Conservation (phyloP, 257 asterid genomes). For the Oldenlandia corymbosa region DNA sequence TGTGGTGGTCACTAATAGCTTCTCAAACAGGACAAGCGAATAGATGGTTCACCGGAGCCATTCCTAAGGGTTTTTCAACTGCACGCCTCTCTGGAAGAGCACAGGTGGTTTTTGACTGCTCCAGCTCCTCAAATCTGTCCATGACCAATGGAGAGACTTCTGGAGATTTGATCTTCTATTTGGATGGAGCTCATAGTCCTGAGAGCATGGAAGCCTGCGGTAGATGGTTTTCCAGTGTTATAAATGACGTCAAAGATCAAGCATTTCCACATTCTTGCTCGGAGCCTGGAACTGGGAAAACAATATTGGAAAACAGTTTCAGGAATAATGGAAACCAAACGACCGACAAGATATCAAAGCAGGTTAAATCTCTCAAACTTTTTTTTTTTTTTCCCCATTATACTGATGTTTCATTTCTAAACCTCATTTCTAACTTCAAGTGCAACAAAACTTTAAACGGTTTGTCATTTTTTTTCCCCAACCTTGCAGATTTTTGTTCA, state of each 20-base stretch:
- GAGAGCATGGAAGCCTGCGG: constrained; percentile 97
- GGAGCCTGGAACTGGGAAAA: constrained; percentile 20
- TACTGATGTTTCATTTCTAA: background rate
- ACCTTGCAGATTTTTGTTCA: constrained; percentile 68
- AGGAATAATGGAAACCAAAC: constrained; percentile 20
- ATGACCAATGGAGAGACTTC: constrained; percentile 27
- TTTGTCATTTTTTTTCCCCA: background rate
- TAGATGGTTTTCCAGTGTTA: constrained; percentile 68
- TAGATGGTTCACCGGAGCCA: constrained; percentile 52
- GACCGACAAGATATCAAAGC: constrained; percentile 43
- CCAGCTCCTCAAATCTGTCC: constrained; percentile 18
- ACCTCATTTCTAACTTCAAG: background rate
- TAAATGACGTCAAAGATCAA: constrained; percentile 32
- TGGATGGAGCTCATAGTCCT: constrained; percentile 97
- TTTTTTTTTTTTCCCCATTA: background rate
- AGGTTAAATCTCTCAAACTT: constrained; percentile 30
- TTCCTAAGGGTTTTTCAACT: constrained; percentile 75
- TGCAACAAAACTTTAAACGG: background rate
- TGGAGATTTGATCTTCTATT: constrained; percentile 65
- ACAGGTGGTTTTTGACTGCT: constrained; percentile 54
- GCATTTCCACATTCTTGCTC: constrained; percentile 21
- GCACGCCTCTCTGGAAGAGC: constrained; percentile 88
- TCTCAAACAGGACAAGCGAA: constrained; percentile 32
- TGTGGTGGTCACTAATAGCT: background rate
- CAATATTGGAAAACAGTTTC: constrained; percentile 32